Conservation (phyloP, 805 yeast species). For the Priceomyces castillae region DNA sequence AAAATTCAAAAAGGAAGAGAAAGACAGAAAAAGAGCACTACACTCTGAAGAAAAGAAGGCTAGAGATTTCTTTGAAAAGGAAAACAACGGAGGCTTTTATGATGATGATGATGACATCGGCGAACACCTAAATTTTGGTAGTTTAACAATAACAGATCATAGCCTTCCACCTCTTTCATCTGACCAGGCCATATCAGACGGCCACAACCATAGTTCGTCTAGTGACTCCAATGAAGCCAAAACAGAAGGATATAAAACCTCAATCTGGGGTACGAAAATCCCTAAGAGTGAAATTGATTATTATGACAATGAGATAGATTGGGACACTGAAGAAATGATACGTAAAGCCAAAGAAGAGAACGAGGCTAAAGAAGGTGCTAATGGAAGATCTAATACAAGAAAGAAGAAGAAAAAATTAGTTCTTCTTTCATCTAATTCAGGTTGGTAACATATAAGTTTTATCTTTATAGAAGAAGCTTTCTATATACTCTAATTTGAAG, state of each 20-base stretch:
- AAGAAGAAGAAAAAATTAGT: slow-evolving; percentile 45
- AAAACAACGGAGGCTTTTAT: slow-evolving; percentile 42
- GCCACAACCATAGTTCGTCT: slow-evolving; percentile 1
- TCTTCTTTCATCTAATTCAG: slow-evolving; percentile 24
- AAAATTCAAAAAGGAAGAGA: slow-evolving; percentile 59
- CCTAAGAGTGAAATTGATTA: slow-evolving; percentile 31
- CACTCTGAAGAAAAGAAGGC: slow-evolving; percentile 56
- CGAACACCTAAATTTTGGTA: slow-evolving; percentile 26
- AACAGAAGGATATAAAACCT: slow-evolving; percentile 38
- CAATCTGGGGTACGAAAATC: slow-evolving; percentile 77
- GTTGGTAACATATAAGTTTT: slow-evolving; percentile 7
- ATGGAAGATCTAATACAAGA: slow-evolving; percentile 23
- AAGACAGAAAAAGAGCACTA: slow-evolving; percentile 54
- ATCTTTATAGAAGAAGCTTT: no score
- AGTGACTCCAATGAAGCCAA: slow-evolving; percentile 11
- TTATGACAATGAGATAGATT: slow-evolving; percentile 39
- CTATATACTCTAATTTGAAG: not conserved
- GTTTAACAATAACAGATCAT: slow-evolving; percentile 37
- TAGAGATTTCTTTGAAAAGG: slow-evolving; percentile 56
- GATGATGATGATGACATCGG: slow-evolving; percentile 14
- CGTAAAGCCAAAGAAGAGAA: slow-evolving; percentile 50
- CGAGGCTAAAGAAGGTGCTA: slow-evolving; percentile 18
- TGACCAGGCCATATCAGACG: slow-evolving; percentile 1
- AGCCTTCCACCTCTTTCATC: slow-evolving; percentile 32
- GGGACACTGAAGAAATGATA: slow-evolving; percentile 52